Evolutionary conservation across 1,139 yeast species (phyloP).

Genomic region (Nadsonia starkeyi-henricii): DNA sequence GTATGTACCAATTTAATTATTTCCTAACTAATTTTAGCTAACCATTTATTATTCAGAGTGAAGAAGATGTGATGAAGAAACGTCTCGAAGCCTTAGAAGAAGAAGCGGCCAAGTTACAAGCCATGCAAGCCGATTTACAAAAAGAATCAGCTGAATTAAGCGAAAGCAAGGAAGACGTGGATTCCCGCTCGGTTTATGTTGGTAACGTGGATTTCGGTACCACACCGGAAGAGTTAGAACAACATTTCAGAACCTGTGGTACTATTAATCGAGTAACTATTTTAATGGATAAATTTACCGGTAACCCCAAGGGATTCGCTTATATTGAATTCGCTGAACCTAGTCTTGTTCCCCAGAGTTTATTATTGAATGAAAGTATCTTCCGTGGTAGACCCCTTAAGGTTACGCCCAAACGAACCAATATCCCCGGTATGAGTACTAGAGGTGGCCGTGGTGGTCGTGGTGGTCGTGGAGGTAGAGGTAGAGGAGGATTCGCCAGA

Average conservation of each 20-base stretch:
- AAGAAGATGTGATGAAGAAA: conserved; percentile 21
- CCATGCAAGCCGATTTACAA: conserved; percentile 37
- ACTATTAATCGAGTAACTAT: conserved; percentile 75
- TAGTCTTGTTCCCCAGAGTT: conserved; percentile 48
- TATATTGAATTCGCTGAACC: conserved; percentile 65
- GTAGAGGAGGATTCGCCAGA: conserved; percentile 25
- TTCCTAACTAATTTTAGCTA: neutral
- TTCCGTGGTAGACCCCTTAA: conserved; percentile 59
- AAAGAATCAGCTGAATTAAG: conserved; percentile 29
- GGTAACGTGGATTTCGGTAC: conserved; percentile 78
- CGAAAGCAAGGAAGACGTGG: conserved; percentile 46
- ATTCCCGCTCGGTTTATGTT: conserved; percentile 69
- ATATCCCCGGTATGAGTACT: conserved; percentile 48
- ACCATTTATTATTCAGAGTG: neutral
- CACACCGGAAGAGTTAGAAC: conserved; percentile 70
- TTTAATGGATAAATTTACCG: conserved; percentile 53
- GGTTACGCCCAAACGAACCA: conserved; percentile 67
- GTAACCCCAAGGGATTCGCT: conserved; percentile 78
- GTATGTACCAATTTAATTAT: neutral
- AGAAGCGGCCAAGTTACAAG: conserved; percentile 40
- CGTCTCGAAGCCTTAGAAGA: conserved; percentile 33
- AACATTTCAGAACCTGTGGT: conserved; percentile 64
- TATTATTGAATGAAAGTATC: conserved; percentile 48
- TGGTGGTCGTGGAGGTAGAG: conserved; percentile 34
- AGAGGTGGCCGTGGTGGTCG: conserved; percentile 36